Evolutionary conservation across 1,284 basidiomycete species (phyloP), one percentile per base, ranked within the genome.

Genomic region (Melampsora occidentalis): DNA sequence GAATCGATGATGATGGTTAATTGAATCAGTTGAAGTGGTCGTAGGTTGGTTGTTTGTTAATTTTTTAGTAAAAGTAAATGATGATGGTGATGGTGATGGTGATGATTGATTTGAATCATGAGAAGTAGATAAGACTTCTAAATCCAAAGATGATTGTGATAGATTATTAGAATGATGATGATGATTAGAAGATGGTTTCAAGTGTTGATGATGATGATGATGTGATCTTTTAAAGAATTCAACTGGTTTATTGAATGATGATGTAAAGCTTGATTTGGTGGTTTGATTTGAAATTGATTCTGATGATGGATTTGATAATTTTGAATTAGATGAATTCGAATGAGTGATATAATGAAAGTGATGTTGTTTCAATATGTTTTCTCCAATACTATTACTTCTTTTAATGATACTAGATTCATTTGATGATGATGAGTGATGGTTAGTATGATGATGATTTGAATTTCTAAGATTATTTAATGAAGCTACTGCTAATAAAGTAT

Each of bases 141-240:
- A 5, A 20, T 53, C 51, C 5, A 20, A 20, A 53, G 51, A 35
- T 57, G 53, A 28, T n/a, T 57, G 4, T 57, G 53, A 28, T n/a
- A n/a, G n/a, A n/a, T n/a, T n/a, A n/a, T n/a, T n/a, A n/a, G n/a
- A n/a, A n/a, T n/a, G n/a, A n/a, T n/a, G n/a, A n/a, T n/a, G n/a
- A n/a, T n/a, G n/a, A n/a, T n/a, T n/a, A n/a, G n/a, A n/a, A n/a
- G n/a, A n/a, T n/a, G n/a, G n/a, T n/a, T n/a, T n/a, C n/a, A n/a
- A n/a, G n/a, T n/a, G n/a, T n/a, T n/a, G n/a, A n/a, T n/a, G n/a
- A n/a, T n/a, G n/a, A n/a, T n/a, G n/a, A n/a, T n/a, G n/a, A n/a
- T n/a, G n/a, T 20, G 51, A 20, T 53, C 51, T 53, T 53, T 53
- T 53, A 22, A 53, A 53, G 51, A 53, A 53, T n/a, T n/a, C n/a